Base-by-base conservation (phyloP, 1,139 yeast species). In the Yamadazyma spencermartinsiae region DNA sequence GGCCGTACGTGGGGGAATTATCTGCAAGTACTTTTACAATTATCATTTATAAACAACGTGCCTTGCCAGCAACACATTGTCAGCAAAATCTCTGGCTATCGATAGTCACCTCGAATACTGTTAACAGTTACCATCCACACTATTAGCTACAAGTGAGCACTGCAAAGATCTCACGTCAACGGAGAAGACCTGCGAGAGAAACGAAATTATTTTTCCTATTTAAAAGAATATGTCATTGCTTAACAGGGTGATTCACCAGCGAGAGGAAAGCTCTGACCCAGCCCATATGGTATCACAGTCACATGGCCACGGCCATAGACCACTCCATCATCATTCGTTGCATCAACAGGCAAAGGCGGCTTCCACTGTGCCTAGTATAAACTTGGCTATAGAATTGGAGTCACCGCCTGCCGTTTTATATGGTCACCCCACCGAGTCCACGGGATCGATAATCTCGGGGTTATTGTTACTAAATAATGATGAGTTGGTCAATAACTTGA, bases 341-440 rank as follows among this genome's bases (percentile, higher is more conserved):
- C 37, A 23, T 6, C 14, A 27, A 21, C 37, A 19, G 21, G 9
- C 13, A 20, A 13, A n/a, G 27, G 26, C 15, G 12, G 8, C 26
- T n/a, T 23, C 34, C 5, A 25, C 34, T 40, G 7, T 61, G 78
- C 23, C 33, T 4, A n/a, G 12, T 8, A 68, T 72, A 1, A 37
- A 39, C 8, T 63, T 90, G 20, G 60, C 79, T 1, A 74, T 92
- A 34, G 72, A 75, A 31, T 68, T 92, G 20, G 98, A 92, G 57
- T 83, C 95, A 0, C 98, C 98, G 1, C 98, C 99, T 0, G 71
- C 90, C 26, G 79, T 88, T 26, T 63, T 92, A 41, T 90, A 85
- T 55, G 98, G 98, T 0, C 64, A 74, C 2, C 86, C 92, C 3
- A 60, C 65, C 6, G 95, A 87, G 43, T 82, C 94, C 2, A 74